These are phyloP conservation scores for Sarocladium oryzae DNA, from an alignment of 2,329 filamentous ascomycete species.

Conservation along the genomic window DNA sequence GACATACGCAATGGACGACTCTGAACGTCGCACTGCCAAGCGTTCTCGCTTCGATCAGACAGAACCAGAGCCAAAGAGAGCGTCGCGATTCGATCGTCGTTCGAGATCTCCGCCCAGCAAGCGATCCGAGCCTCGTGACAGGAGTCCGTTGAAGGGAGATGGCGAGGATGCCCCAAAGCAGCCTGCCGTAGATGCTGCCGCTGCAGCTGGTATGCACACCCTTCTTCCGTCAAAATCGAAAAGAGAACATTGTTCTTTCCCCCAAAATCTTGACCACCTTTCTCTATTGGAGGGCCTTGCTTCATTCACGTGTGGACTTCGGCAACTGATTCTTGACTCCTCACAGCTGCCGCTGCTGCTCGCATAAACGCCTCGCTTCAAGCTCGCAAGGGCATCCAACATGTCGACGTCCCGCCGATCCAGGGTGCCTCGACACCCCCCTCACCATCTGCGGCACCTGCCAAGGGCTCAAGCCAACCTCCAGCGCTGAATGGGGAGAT, in stretches of 20 bases:
- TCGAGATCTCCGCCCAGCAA: slow-evolving; percentile 73
- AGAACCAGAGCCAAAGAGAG: slow-evolving; percentile 68
- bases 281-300: not conserved
- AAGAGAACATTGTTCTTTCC: no score
- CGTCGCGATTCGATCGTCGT: slow-evolving; percentile 83
- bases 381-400: slow-evolving; percentile 82
- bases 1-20: slow-evolving; percentile 66
- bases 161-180: slow-evolving; percentile 38
- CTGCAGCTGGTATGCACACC: slow-evolving; percentile 61
- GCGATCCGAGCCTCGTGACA: slow-evolving; percentile 67
- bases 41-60: slow-evolving; percentile 93
- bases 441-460: slow-evolving; percentile 32
- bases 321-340: slow-evolving; percentile 6
- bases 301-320: not conserved
- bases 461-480: slow-evolving; percentile 22
- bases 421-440: slow-evolving; percentile 47
- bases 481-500: slow-evolving; percentile 74
- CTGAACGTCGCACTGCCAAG: slow-evolving; percentile 66
- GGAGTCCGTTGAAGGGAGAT: slow-evolving; percentile 56
- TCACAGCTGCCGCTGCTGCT: slow-evolving; percentile 75
- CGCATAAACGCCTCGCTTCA: slow-evolving; percentile 79
- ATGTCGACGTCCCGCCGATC: slow-evolving; percentile 83
- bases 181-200: slow-evolving; percentile 58
- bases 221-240: not conserved
- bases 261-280: not conserved